A percentile compares a stretch with the other conserved stretches of the same genome.
Evolutionary conservation across 371 early-diverging fungal species (phyloP).

Genomic region (Synchytrium microbalum): DNA sequence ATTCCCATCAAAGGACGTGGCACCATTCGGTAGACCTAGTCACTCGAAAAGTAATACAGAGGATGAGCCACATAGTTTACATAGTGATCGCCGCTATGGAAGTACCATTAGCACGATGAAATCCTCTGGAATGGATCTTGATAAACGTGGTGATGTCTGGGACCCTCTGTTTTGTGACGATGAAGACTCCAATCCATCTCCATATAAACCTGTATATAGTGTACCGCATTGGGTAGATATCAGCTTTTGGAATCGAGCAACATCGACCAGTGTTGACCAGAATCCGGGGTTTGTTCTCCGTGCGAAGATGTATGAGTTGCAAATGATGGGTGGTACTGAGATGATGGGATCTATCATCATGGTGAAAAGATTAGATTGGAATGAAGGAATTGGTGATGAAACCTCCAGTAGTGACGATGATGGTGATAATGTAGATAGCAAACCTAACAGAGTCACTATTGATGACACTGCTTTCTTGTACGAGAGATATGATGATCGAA

Average conservation of each 20-base stretch:
- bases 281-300: constrained; percentile 40
- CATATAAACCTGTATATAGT: constrained; percentile 43
- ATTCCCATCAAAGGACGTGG: constrained; percentile 25
- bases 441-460: constrained; percentile 1
- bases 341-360: constrained; percentile 11
- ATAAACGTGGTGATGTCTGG: constrained; percentile 20
- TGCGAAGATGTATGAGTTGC: constrained; percentile 77
- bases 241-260: constrained; percentile 60
- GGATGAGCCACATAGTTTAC: not conserved
- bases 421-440: too few species aligned
- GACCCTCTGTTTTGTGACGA: constrained; percentile 42
- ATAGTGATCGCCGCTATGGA: not conserved
- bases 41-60: not conserved
- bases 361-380: not conserved
- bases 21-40: not conserved
- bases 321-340: constrained; percentile 58
- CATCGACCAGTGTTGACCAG: constrained; percentile 8
- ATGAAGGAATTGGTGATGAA: not conserved
- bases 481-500: constrained; percentile 46
- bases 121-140: constrained; percentile 4
- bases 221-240: constrained; percentile 91
- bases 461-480: constrained; percentile 22
- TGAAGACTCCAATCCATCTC: constrained; percentile 6
- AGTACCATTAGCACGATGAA: not conserved
- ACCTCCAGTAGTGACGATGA: too few species aligned